Percentiles rank a stretch among this genome's conserved stretches.
phyloP scores from a whole-genome alignment of 2,329 filamentous ascomycete species.

The Pestalotiopsis sp. region DNA sequence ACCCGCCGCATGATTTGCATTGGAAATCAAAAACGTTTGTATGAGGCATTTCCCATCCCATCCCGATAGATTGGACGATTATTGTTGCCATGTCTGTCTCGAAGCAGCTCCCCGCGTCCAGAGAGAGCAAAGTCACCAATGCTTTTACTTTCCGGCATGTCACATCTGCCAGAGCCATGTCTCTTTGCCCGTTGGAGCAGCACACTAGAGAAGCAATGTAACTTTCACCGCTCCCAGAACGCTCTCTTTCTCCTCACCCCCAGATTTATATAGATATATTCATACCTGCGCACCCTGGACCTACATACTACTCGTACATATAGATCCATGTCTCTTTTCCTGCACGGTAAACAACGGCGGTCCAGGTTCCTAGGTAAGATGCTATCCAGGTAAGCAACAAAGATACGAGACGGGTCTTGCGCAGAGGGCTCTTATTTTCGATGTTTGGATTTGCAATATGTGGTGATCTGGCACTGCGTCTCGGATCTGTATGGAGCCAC shows the following conservation, averaged over 20 bases:
- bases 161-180: background rate
- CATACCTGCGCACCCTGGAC: background rate
- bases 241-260: background rate
- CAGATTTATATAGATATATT: background rate
- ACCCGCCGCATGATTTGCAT: background rate
- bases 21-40: background rate
- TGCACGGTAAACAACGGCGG: background rate
- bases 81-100: background rate
- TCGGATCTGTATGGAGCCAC: background rate
- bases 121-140: background rate
- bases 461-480: background rate
- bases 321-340: background rate
- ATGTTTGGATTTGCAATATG: background rate
- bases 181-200: background rate
- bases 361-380: background rate
- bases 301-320: too few relatives aligned
- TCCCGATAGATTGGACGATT: background rate
- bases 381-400: too few relatives aligned
- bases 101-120: background rate
- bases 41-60: background rate
- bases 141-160: background rate
- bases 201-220: background rate
- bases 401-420: too few relatives aligned
- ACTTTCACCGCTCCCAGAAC: background rate
- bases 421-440: background rate